These are phyloP conservation scores for Rutstroemia sp. DNA, from an alignment of 2,329 filamentous ascomycete genomes.

Conservation along the genomic window DNA sequence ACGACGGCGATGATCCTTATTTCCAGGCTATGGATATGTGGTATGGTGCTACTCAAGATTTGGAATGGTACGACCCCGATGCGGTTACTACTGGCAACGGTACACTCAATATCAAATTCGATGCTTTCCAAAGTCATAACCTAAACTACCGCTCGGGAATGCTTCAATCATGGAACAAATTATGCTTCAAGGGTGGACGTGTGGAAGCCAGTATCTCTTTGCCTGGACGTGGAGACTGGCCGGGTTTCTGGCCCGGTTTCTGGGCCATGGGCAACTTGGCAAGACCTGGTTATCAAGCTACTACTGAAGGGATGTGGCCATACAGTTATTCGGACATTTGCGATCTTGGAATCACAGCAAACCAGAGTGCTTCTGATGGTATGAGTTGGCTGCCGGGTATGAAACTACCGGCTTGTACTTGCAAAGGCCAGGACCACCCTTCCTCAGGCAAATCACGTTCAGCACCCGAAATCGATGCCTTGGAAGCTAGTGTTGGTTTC, in stretches of 20 bases:
- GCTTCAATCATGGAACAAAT: constrained; percentile 66
- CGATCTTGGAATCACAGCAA: constrained; percentile 63
- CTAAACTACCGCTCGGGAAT: constrained; percentile 65
- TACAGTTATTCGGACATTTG: constrained; percentile 65
- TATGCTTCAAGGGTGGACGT: constrained; percentile 65
- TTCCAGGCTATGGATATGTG: constrained; percentile 62
- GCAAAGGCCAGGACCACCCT: constrained; percentile 56
- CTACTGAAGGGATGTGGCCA: constrained; percentile 67
- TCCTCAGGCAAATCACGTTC: constrained; percentile 56
- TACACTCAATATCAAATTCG: constrained; percentile 56
- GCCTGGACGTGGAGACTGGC: constrained; percentile 56
- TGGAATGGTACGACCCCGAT: constrained; percentile 67
- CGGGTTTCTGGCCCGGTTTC: constrained; percentile 69
- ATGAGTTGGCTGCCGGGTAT: constrained; percentile 62
- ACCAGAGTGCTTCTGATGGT: constrained; percentile 61
- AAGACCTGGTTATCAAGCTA: constrained; percentile 60
- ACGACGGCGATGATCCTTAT: constrained; percentile 62
- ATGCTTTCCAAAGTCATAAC: constrained; percentile 56
- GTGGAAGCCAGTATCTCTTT: constrained; percentile 64
- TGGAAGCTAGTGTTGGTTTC: constrained; percentile 53
- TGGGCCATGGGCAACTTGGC: constrained; percentile 71
- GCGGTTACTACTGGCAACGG: constrained; percentile 56
- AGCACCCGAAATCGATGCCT: constrained; percentile 64
- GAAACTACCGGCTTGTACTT: constrained; percentile 62
- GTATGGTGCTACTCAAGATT: constrained; percentile 64